Evolutionary conservation across 176 grass and related monocot genomes (phyloP).

Genomic region (Melocanna baccifera): DNA sequence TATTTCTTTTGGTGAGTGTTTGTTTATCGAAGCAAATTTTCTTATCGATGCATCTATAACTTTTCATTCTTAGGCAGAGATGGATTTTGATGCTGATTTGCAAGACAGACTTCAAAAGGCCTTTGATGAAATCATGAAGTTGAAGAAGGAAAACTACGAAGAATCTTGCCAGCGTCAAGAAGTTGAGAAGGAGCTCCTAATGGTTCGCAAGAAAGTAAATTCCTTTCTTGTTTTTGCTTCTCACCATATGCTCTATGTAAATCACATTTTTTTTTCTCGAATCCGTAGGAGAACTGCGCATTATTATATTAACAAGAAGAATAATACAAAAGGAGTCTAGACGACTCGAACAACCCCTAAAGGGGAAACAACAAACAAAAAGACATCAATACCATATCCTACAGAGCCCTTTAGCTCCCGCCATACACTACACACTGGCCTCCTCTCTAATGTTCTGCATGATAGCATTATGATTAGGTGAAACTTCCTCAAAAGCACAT

Average conservation of each 20-base stretch:
- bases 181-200: constrained; percentile 24
- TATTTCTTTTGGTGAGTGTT: neutral
- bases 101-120: constrained; percentile 40
- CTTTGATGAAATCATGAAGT: constrained; percentile 30
- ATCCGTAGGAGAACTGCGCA: no score
- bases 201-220: constrained; percentile 28
- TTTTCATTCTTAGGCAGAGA: constrained; percentile 25
- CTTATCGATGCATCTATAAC: neutral
- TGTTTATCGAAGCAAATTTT: neutral
- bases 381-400: no score
- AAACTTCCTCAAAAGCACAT: no score
- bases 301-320: no score
- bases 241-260: neutral
- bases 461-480: no score
- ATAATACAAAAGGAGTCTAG: no score
- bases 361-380: no score
- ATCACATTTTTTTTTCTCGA: no score
- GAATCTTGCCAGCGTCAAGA: constrained; percentile 31
- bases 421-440: no score
- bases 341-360: no score
- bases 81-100: constrained; percentile 22
- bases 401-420: no score
- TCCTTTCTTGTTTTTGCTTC: neutral
- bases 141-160: constrained; percentile 41
- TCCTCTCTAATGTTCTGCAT: no score